These are phyloP conservation scores for Hymenoscyphus fructigenus DNA, from an alignment of 2,329 filamentous ascomycete species.

Conservation along the genomic window DNA sequence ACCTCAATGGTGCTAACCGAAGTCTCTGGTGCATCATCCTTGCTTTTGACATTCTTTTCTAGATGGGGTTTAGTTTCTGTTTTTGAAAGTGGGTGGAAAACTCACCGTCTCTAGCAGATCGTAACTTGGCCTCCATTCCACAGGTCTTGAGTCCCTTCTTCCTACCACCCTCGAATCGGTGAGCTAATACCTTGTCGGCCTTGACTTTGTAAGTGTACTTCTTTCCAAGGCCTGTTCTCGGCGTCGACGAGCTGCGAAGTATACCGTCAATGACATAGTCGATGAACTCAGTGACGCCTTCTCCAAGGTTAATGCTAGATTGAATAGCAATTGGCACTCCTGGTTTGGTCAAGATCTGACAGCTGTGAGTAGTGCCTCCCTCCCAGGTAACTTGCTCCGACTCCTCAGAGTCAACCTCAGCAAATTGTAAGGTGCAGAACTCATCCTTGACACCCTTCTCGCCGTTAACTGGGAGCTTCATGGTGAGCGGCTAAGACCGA, in stretches of 20 bases:
- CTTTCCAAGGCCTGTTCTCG: background rate
- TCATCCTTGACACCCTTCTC: background rate
- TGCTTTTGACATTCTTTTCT: conserved; percentile 1
- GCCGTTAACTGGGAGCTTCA: background rate
- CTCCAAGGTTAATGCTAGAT: conserved; percentile 8
- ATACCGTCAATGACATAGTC: conserved; percentile 33
- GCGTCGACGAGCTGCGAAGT: conserved; percentile 11
- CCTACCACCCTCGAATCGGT: conserved; percentile 7
- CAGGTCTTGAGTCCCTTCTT: conserved; percentile 6
- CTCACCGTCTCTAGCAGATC: conserved; percentile 17
- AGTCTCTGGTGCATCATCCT: conserved; percentile 4
- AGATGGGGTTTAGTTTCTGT: background rate
- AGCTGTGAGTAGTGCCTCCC: conserved; percentile 15
- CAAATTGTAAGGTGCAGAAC: background rate
- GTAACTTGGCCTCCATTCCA: conserved; percentile 19
- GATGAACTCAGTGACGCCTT: conserved; percentile 20
- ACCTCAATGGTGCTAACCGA: conserved; percentile 19
- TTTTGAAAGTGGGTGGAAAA: background rate
- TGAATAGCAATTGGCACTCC: conserved; percentile 19
- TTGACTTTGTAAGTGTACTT: background rate
- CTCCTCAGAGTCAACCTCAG: conserved; percentile 7
- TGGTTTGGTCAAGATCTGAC: conserved; percentile 22
- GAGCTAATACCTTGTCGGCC: conserved; percentile 12
- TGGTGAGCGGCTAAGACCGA: background rate
- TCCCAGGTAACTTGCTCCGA: conserved; percentile 5